Evolutionary conservation across 495 filamentous ascomycete species (phyloP), one percentile per base, ranked within the genome.

Genomic region (Massariosphaeria phaeospora): DNA sequence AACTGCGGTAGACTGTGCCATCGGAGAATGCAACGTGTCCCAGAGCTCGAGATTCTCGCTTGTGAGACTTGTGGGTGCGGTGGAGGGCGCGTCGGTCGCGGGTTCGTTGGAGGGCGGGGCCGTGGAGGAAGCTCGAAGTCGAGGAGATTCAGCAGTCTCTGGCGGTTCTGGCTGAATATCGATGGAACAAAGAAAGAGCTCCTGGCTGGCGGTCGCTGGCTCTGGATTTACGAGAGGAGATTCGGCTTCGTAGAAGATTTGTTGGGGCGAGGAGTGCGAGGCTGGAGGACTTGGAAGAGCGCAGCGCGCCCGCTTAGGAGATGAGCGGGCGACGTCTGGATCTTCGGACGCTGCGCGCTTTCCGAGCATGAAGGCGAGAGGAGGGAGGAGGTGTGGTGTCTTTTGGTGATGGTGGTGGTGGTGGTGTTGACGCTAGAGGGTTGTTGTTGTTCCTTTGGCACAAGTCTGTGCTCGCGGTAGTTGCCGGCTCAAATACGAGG

Each of bases 221-320:
- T 41, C 48, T 51, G 25, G 48, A 51, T 24, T 18, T 39, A 40
- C 27, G 48, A 26, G 48, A 21, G 34, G 48, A 41, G 33, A 51
- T 41, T 25, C 21, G 25, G 48, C 35, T 51, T 51, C 48, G 48
- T 40, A 46, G 43, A 46, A 26, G 43, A 13, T 46, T 27, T 31
- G 43, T 46, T 46, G 24, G 43, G 43, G 26, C 3, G 21, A 30
- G 3, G 43, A 46, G 43, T 17, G 48, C 15, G 48, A 39, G n/a
- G 35, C 33, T 41, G 21, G 48, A 41, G 42, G 26, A 29, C 42
- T 46, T 17, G 42, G 42, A 30, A 51, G 48, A 51, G 48, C 48
- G 48, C 48, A 39, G 48, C 48, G 48, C 15, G 48, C 48, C 48
- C 48, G 48, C 48, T 51, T 51, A 20, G 48, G 35, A 21, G 48